Percentiles rank a stretch among this genome's conserved stretches.
phyloP scores from a whole-genome alignment of 352 stramenopile genomes.

The Globisporangium emineosum region DNA sequence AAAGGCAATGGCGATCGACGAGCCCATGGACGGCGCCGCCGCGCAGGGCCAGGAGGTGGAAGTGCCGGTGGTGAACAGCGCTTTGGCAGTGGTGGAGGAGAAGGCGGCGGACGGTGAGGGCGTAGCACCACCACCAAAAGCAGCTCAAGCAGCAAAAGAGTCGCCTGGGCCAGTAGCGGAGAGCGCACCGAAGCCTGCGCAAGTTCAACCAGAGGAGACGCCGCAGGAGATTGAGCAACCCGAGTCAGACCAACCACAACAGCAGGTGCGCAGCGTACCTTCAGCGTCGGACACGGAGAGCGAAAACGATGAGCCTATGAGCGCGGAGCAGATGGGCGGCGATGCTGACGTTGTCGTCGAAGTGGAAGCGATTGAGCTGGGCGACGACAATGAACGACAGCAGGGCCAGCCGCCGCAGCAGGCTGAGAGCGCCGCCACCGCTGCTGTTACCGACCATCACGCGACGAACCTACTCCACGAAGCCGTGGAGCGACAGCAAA shows the following conservation, averaged over 20 bases:
- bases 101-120: not conserved
- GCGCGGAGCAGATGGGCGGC: not conserved
- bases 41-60: not conserved
- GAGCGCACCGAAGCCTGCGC: not conserved
- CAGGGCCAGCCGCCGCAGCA: not conserved
- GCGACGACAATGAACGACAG: not conserved
- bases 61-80: not conserved
- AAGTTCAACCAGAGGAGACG: not conserved
- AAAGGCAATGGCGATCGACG: constrained; percentile 3
- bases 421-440: not conserved
- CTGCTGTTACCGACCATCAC: constrained; percentile 1
- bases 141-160: not conserved
- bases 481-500: constrained; percentile 16
- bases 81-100: not conserved
- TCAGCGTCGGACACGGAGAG: not conserved
- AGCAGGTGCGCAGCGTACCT: not conserved
- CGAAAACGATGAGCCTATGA: not conserved
- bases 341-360: not conserved
- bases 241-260: not conserved
- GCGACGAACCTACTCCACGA: constrained; percentile 21
- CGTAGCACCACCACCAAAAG: not conserved
- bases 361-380: not conserved
- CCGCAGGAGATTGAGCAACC: not conserved
- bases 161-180: not conserved
- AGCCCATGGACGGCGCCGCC: not conserved